Percentiles rank a stretch among this genome's conserved stretches.
These are phyloP conservation scores for Phialophora chinensis DNA, from an alignment of 2,329 filamentous ascomycete species.

Conservation along the genomic window DNA sequence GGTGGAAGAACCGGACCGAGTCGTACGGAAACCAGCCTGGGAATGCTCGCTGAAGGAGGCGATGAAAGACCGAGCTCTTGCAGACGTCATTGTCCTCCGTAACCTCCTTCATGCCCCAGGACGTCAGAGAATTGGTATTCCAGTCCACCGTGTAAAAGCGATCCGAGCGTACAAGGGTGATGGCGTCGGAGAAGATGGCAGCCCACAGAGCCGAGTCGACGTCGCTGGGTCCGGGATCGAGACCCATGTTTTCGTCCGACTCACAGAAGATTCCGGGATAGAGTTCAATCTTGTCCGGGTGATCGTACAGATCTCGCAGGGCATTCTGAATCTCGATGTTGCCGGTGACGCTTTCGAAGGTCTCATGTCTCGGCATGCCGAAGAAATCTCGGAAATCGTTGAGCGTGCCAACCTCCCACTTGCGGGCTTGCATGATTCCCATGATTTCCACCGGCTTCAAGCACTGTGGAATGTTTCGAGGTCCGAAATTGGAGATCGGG, in stretches of 20 bases:
- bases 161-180: slow-evolving; percentile 6
- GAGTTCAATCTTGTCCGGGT: slow-evolving; percentile 9
- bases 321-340: slow-evolving; percentile 6
- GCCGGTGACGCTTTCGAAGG: not conserved
- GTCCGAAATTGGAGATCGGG: slow-evolving; percentile 6
- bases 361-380: slow-evolving; percentile 6
- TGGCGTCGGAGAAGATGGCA: slow-evolving; percentile 9
- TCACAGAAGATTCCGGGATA: slow-evolving; percentile 9
- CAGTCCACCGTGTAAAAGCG: slow-evolving; percentile 8
- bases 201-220: slow-evolving; percentile 6
- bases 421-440: slow-evolving; percentile 7
- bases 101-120: slow-evolving; percentile 5
- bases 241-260: not conserved
- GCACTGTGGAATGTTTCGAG: slow-evolving; percentile 2
- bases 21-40: slow-evolving; percentile 6
- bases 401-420: slow-evolving; percentile 4
- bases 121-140: slow-evolving; percentile 1
- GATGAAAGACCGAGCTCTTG: slow-evolving; percentile 10
- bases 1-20: slow-evolving; percentile 4
- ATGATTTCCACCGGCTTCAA: slow-evolving; percentile 2
- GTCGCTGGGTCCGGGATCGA: slow-evolving; percentile 6
- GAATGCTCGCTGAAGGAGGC: slow-evolving; percentile 2
- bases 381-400: slow-evolving; percentile 9
- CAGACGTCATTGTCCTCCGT: slow-evolving; percentile 5
- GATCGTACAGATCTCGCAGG: slow-evolving; percentile 3